Base-by-base conservation (phyloP, 352 stramenopile species). In the Phytopythium litorale region DNA sequence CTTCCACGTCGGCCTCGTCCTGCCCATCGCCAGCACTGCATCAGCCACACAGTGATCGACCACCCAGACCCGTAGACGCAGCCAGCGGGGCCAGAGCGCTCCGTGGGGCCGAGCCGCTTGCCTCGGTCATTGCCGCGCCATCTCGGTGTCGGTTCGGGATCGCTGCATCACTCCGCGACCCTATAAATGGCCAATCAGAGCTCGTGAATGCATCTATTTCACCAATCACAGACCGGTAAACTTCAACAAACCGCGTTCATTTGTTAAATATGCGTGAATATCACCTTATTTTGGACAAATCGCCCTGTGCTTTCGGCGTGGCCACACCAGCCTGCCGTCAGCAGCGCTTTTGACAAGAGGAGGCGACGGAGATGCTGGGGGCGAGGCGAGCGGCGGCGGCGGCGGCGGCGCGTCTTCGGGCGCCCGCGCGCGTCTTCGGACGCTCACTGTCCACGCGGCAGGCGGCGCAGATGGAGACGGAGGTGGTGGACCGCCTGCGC, bases 401-500 rank as follows among this genome's bases (percentile, higher is more conserved):
- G 9, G 59, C 56, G 21, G 45, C 37, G 48, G 58, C 33, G 56
- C 64, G 63, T 38, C 60, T 60, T 37, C 55, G 54, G 61, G 33
- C 72, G 64, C 67, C 76, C 55, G 16, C 52, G 59, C 62, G 63
- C 23, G 62, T 53, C n/a, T 56, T 21, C 7, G 48, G 59, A 43
- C 73, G 79, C 55, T 62, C 65, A n/a, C 56, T 94, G 35, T 92
- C 84, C 53, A 79, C 78, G 57, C 84, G 86, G 23, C 79, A 82
- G 38, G 66, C 76, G 40, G 87, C 79, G 46, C 71, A 89, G 64
- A 50, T 93, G 56, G 87, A 95, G 70, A 87, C 74, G 55, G 71
- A 93, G 62, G 87, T 93, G 35, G 62, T 95, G 56, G 79, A 92
- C 60, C 76, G 78, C 53, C 66, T 95, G 53, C 81, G 83, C 32